Conservation (phyloP, 192 early-diverging fungal species). For the Dissophora ornata region DNA sequence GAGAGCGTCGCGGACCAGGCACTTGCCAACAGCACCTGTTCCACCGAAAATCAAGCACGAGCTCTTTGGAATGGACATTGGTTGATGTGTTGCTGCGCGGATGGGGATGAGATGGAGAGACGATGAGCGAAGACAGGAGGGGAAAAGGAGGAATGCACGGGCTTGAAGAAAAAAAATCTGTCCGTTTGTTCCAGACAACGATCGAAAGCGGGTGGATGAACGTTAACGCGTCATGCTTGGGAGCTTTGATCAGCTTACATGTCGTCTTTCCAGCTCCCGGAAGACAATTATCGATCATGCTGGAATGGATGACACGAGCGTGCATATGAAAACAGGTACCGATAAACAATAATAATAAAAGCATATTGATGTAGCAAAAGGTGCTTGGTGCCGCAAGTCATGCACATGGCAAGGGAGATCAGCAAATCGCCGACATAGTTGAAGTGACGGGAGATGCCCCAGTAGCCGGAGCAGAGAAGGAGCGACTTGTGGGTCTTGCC, state of each 20-base stretch:
- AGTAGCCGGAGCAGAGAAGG: slow-evolving; percentile 79
- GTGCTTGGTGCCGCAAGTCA: slow-evolving; percentile 74
- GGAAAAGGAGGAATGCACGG: too few species aligned
- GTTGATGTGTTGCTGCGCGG: neutral
- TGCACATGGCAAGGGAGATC: slow-evolving; percentile 78
- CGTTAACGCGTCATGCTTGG: neutral
- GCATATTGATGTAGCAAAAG: slow-evolving; percentile 79
- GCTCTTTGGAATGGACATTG: slow-evolving; percentile 36
- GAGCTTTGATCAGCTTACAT: too few species aligned
- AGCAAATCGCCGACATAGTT: slow-evolving; percentile 85
- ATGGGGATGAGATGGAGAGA: too few species aligned
- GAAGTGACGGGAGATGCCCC: slow-evolving; percentile 87
- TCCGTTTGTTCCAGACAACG: too few species aligned
- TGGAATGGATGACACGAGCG: too few species aligned
- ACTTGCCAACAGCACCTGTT: slow-evolving; percentile 71
- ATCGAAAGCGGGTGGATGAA: too few species aligned
- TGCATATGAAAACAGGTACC: too few species aligned
- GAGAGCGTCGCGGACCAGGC: slow-evolving; percentile 65
- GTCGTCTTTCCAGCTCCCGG: too few species aligned
- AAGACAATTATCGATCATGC: too few species aligned
- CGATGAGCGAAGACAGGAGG: too few species aligned
- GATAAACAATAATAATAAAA: too few species aligned
- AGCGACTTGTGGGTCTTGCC: slow-evolving; percentile 75
- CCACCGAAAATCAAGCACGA: slow-evolving; percentile 55
- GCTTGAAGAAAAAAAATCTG: too few species aligned